Base-by-base conservation (phyloP, 305 asterid species). In the Solanum hybrid region DNA sequence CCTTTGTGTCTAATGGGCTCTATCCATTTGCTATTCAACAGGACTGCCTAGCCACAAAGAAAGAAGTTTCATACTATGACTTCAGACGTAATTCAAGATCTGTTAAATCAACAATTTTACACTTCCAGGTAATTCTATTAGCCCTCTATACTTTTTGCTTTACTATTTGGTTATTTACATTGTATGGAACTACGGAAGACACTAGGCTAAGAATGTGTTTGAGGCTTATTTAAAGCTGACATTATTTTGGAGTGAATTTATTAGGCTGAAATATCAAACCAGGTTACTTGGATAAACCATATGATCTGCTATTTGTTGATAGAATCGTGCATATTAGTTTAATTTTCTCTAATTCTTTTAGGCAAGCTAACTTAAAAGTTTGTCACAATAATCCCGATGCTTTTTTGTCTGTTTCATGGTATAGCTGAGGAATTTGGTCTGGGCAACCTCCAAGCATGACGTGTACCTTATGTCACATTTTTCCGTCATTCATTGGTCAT, bases 31-130 rank as follows among this genome's bases (percentile, higher is more conserved):
- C 42, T 84, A 38, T 51, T 84, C 31, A 51, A 31, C 87, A 84
- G 87, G 87, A 10, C 42, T 84, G 87, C 87, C 13, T 7, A 84
- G 31, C 87, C 76, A 84, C 87, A 79, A 90, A 91, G 91, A 95
- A 94, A 91, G 95, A 93, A 6, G 96, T 93, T 88, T 91, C 79
- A 4, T 95, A 90, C 90, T 95, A 95, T 89, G 95, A 93, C 90
- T 94, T 95, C 91, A 89, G 96, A 93, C 95, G 92, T 91, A 95
- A 95, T 89, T 91, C 96, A n/a, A 95, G 95, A 94, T 93, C 95
- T 17, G 96, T 95, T 80, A 95, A 95, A 91, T 93, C 96, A 76
- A 95, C 96, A 38, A 95, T 95, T 86, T 92, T 95, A 87, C 97
- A 95, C 91, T 95, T 95, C 89, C 96, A 95, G 93, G 96, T 93